Evolutionary conservation across 1,284 basidiomycete species (phyloP).

Genomic region (Apiotrichum gracile): DNA sequence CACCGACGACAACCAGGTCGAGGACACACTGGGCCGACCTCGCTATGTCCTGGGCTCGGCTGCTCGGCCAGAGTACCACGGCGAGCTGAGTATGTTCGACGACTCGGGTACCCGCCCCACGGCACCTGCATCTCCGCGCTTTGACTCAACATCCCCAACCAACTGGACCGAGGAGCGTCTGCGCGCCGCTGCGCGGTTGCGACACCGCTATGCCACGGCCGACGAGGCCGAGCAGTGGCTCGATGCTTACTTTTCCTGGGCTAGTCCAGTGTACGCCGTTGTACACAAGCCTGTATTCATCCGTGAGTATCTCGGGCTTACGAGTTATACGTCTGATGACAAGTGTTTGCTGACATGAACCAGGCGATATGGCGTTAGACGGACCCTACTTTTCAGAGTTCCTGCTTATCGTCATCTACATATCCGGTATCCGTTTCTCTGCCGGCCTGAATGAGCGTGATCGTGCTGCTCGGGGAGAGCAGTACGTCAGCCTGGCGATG

Average conservation of each 20-base stretch:
- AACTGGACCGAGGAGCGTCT: conserved; percentile 6
- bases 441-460: conserved; percentile 9
- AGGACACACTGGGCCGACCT: not conserved
- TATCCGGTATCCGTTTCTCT: conserved; percentile 13
- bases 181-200: conserved; percentile 2
- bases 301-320: not conserved
- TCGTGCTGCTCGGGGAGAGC: conserved; percentile 3
- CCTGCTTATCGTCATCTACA: conserved; percentile 12
- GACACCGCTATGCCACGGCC: conserved; percentile 11
- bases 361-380: conserved; percentile 17
- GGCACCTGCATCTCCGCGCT: not conserved
- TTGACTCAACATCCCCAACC: not conserved
- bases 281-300: conserved; percentile 12
- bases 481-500: conserved; percentile 11
- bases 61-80: conserved; percentile 3
- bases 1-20: not conserved
- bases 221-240: conserved; percentile 15
- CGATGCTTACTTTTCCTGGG: conserved; percentile 14
- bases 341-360: not conserved
- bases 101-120: conserved; percentile 1
- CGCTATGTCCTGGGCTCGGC: conserved; percentile 4
- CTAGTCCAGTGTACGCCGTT: conserved; percentile 7
- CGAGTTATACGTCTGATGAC: too few relatives aligned
- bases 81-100: conserved; percentile 8
- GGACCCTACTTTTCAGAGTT: conserved; percentile 16